Evolutionary conservation across 1,284 basidiomycete genomes (phyloP).

Genomic region (Waitea zeae): DNA sequence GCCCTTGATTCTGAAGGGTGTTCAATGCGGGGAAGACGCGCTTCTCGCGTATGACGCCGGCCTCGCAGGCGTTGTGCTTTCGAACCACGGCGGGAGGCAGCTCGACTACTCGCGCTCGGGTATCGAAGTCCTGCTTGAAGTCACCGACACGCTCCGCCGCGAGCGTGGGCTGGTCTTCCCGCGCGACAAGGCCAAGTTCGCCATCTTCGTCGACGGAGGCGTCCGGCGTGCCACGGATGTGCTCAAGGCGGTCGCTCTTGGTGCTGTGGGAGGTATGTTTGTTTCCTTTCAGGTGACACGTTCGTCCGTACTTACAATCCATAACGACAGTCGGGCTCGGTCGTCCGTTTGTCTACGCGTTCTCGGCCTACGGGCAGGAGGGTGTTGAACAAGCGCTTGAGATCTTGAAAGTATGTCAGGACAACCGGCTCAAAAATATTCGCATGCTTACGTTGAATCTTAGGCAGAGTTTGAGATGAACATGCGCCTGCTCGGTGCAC

Average conservation of each 20-base stretch:
- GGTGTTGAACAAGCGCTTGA: conserved; percentile 66
- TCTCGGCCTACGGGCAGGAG: conserved; percentile 74
- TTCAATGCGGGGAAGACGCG: conserved; percentile 90
- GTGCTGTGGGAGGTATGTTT: conserved; percentile 72
- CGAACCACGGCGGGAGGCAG: conserved; percentile 88
- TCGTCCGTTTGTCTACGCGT: conserved; percentile 80
- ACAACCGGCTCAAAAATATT: too few relatives aligned
- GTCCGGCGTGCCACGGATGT: conserved; percentile 85
- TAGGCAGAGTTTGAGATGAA: conserved; percentile 94
- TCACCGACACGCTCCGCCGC: conserved; percentile 57
- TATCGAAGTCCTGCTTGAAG: conserved; percentile 80
- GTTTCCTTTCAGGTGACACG: conserved; percentile 1
- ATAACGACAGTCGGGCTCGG: conserved; percentile 46
- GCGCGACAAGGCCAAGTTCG: conserved; percentile 60
- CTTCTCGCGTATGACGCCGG: conserved; percentile 76
- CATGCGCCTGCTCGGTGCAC: conserved; percentile 76
- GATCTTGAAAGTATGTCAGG: conserved; percentile 51
- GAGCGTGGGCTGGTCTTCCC: conserved; percentile 36
- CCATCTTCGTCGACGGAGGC: conserved; percentile 86
- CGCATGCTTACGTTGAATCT: conserved; percentile 7
- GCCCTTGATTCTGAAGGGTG: conserved; percentile 87
- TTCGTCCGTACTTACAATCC: not conserved
- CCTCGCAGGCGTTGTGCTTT: conserved; percentile 72
- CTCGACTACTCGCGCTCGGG: conserved; percentile 85
- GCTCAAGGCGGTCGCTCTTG: conserved; percentile 82